These are phyloP conservation scores for Zoysia pacifica DNA, from an alignment of 176 grass and related monocot species.

Conservation along the genomic window DNA sequence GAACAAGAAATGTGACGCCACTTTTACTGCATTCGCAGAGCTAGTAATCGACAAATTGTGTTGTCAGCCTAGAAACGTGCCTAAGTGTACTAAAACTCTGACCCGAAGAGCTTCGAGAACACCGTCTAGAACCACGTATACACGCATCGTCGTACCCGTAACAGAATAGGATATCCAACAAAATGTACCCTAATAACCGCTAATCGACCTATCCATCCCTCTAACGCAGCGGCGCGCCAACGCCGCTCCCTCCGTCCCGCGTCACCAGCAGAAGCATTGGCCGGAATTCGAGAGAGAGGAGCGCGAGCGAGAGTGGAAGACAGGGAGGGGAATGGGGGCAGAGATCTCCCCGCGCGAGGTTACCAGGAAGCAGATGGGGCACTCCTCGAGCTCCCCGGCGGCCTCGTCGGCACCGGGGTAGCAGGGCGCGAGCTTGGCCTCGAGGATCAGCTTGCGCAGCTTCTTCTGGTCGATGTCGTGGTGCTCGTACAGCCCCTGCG, in stretches of 20 bases:
- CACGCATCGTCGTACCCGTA: neutral
- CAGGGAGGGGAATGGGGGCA: too few species aligned
- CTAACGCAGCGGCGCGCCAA: neutral
- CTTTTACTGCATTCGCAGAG: conserved; percentile 13
- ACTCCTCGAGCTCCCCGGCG: conserved; percentile 75
- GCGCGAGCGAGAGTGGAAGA: neutral
- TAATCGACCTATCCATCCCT: conserved; percentile 17
- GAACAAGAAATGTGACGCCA: conserved; percentile 21
- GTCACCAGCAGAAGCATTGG: neutral
- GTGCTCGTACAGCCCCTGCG: conserved; percentile 96
- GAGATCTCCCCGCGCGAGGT: conserved; percentile 39
- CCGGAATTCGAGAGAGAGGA: conserved; percentile 13
- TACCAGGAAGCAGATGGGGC: conserved; percentile 99
- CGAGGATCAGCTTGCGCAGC: conserved; percentile 95
- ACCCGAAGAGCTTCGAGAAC: neutral
- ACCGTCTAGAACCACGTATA: conserved; percentile 12
- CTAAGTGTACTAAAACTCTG: conserved; percentile 29
- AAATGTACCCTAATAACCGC: neutral
- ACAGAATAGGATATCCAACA: conserved; percentile 18
- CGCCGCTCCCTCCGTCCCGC: neutral
- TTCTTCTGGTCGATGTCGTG: conserved; percentile 93
- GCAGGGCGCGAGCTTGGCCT: conserved; percentile 95
- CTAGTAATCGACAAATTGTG: conserved; percentile 26
- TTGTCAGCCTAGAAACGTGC: conserved; percentile 6
- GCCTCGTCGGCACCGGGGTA: conserved; percentile 77